Base-by-base conservation (phyloP, 305 asterid species). In the Ilex paraguariensis region DNA sequence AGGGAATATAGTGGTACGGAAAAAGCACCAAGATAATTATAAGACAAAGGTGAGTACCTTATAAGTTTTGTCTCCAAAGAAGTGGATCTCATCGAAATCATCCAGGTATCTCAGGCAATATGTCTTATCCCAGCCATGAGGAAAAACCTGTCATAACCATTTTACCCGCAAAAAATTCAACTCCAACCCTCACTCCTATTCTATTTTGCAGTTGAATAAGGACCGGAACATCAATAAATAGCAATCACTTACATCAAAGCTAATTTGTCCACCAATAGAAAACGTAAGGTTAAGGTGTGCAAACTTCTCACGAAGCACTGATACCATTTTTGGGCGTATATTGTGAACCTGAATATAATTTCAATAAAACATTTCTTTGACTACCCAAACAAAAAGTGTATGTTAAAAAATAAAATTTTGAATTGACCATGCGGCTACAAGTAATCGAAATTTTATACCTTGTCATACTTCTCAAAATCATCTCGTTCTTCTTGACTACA, bases 401-500 rank as follows among this genome's bases (percentile, higher is more conserved):
- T 10, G 6, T 31, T 15, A 49, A 31, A 52, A 59, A 49, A 62
- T 48, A 31, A 14, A 13, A 13, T 31, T 9, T 3, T 11, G 28
- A 58, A 40, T 51, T 39, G 50, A 63, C 50, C 1, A 11, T 48
- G 7, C 13, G 14, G 11, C 6, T 16, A 52, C 28, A 52, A 6
- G 10, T 36, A 65, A 56, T 2, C 5, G 11, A 31, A 50, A 3
- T 30, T 44, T 13, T 54, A 61, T 84, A 92, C 98, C 98, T 93
- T 93, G 75, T 93, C 97, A 76, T 90, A 93, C 72, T 86, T 79
- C 66, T 93, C 98, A 55, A 93, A 93, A 79, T 87, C 96, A 30
- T 84, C 97, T 64, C 98, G 71, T 72, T 93, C 97, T 79, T 87
- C 98, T 75, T 90, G 98, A 63, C 97, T 93, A 80, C 98, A 93